Percentiles rank a stretch among this genome's conserved stretches.
phyloP scores from a whole-genome alignment of 1,284 basidiomycete species.

The Mycena sp. region DNA sequence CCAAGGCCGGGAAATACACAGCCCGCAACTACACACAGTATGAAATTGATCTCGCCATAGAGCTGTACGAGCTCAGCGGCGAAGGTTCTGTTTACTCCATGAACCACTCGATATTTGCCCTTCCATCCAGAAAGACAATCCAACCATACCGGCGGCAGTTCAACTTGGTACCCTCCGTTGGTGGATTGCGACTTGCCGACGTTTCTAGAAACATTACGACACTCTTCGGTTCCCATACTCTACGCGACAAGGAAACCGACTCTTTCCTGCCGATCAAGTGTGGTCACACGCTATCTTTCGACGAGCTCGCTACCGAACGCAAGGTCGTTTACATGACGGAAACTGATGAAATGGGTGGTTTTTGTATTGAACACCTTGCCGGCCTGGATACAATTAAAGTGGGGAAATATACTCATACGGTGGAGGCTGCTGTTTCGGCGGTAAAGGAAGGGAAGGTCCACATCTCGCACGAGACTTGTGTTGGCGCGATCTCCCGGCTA shows the following conservation, averaged over 20 bases:
- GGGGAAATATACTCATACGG: not conserved
- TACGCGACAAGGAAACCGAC: not conserved
- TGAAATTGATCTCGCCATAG: conserved; percentile 20
- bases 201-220: not conserved
- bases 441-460: conserved; percentile 8
- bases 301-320: conserved; percentile 1
- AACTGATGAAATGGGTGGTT: conserved; percentile 9
- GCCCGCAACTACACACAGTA: conserved; percentile 13
- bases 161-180: not conserved
- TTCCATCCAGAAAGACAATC: conserved; percentile 16
- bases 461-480: conserved; percentile 4
- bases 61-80: conserved; percentile 23
- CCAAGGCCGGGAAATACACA: conserved; percentile 15
- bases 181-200: not conserved
- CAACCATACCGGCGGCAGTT: conserved; percentile 1
- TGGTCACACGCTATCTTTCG: not conserved
- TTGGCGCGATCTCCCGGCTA: conserved; percentile 10
- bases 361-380: conserved; percentile 1
- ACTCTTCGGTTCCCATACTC: not conserved
- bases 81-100: conserved; percentile 16
- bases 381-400: not conserved
- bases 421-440: not conserved
- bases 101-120: conserved; percentile 15
- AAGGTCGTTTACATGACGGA: conserved; percentile 1
- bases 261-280: not conserved